Percentiles rank a stretch among this genome's conserved stretches.
Conservation (phyloP, 768 basidiomycete genomes). For the Russula sp. region DNA sequence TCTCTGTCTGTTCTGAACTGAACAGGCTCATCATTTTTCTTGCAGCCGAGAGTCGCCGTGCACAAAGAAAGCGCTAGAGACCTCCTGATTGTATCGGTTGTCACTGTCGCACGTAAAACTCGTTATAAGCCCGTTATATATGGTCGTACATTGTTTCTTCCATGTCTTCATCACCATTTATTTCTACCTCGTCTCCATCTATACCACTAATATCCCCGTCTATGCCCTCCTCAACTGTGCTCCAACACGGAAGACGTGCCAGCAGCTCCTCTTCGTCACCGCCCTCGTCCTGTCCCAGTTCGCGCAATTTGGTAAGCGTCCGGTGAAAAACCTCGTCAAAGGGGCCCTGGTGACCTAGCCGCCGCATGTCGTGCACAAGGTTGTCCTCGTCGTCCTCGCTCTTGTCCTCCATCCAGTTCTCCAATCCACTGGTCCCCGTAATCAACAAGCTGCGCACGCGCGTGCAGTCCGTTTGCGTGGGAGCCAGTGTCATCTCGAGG, state of each 20-base stretch:
- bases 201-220: background rate
- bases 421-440: constrained; percentile 50
- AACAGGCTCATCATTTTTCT: background rate
- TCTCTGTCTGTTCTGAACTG: background rate
- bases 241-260: constrained; percentile 5
- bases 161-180: constrained; percentile 1
- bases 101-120: background rate
- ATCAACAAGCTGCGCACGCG: constrained; percentile 64
- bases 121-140: background rate
- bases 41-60: constrained; percentile 49
- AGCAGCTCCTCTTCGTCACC: constrained; percentile 12
- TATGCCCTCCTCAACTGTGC: background rate
- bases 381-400: constrained; percentile 27
- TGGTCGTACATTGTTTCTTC: constrained; percentile 9
- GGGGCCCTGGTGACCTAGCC: constrained; percentile 50
- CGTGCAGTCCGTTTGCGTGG: constrained; percentile 67
- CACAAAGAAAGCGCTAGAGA: constrained; percentile 38
- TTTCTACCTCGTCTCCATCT: background rate
- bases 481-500: constrained; percentile 35
- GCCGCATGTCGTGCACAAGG: constrained; percentile 37
- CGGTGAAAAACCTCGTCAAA: constrained; percentile 59
- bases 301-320: constrained; percentile 55
- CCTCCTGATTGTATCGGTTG: background rate
- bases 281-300: constrained; percentile 11
- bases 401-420: constrained; percentile 56